A percentile compares a stretch with the other conserved stretches of the same genome.
These are phyloP conservation scores for Stemphylium vesicarium DNA, from an alignment of 2,329 filamentous ascomycete genomes.

Conservation along the genomic window DNA sequence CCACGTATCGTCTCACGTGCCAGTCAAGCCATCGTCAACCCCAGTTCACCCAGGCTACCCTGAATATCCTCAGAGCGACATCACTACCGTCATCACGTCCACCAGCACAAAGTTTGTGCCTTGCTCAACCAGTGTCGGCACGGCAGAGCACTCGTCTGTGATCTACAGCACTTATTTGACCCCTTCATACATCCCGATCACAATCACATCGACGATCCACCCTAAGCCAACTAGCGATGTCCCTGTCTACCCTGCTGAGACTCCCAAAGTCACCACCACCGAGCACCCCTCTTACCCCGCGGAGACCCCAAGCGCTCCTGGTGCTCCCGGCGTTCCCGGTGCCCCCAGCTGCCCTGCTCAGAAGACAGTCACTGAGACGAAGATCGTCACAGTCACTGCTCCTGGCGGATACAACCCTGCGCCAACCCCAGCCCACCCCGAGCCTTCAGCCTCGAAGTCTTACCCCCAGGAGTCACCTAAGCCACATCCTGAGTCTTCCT, in stretches of 20 bases:
- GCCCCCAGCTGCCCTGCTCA: conserved; percentile 32
- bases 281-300: not conserved
- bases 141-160: conserved; percentile 33
- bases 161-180: conserved; percentile 51
- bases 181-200: conserved; percentile 39
- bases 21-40: conserved; percentile 15
- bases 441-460: conserved; percentile 17
- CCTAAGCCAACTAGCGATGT: conserved; percentile 18
- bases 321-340: conserved; percentile 10
- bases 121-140: conserved; percentile 45
- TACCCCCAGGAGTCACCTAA: not conserved
- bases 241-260: conserved; percentile 1
- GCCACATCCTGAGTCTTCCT: not conserved
- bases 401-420: conserved; percentile 2
- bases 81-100: conserved; percentile 33
- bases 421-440: conserved; percentile 16
- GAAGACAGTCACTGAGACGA: conserved; percentile 35
- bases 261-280: not conserved
- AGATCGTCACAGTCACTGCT: conserved; percentile 29
- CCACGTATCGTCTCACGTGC: not conserved
- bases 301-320: conserved; percentile 11
- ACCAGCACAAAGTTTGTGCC: conserved; percentile 47
- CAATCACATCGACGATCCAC: conserved; percentile 38
- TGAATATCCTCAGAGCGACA: conserved; percentile 18
- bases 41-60: conserved; percentile 8